Base-by-base conservation (phyloP, 306 rosid genomes). In the Phaseolus lunatus region DNA sequence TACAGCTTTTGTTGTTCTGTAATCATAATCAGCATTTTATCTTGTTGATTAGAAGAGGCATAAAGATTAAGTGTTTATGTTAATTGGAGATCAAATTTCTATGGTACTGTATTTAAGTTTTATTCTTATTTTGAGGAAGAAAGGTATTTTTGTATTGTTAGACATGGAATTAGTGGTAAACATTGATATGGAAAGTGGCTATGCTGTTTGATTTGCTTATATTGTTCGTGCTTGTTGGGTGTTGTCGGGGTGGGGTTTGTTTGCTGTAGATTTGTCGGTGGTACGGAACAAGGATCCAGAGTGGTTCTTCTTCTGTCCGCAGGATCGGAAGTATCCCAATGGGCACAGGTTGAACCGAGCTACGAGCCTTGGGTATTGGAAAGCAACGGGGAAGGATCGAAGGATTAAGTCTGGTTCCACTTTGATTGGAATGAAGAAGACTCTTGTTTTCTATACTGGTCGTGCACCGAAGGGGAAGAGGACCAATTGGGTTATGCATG, bases 281-380 rank as follows among this genome's bases (percentile, higher is more conserved):
- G 88, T 96, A 29, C 74, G 79, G 82, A 89, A 90, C 27, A 85
- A 86, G 83, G 99, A 96, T 84, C 98, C 86, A 2, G 97, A 96
- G 85, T 96, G 99, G 99, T 92, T 96, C 90, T 96, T 92, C 84
- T 96, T 96, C 87, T 96, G 99, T 76, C 99, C 98, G 0, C 96
- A 87, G 88, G 99, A 92, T 82, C 78, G 91, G 15, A 96, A 96
- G 86, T 96, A 96, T 77, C 99, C 99, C 0, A 96, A 92, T 62
- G 99, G 99, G 23, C 82, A 84, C 80, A 78, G 99, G 59, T 85
- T 91, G 85, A 96, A 96, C 85, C 85, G 99, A 58, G 99, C 99
- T 29, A 96, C 99, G 4, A 47, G 0, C 49, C 85, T 80, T 37
- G 99, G 99, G 53, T 96, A 92, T 63, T 96, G 99, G 99, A 96